These are phyloP conservation scores for Berkeleyomyces rouxiae DNA, from an alignment of 2,329 filamentous ascomycete species.

Conservation along the genomic window DNA sequence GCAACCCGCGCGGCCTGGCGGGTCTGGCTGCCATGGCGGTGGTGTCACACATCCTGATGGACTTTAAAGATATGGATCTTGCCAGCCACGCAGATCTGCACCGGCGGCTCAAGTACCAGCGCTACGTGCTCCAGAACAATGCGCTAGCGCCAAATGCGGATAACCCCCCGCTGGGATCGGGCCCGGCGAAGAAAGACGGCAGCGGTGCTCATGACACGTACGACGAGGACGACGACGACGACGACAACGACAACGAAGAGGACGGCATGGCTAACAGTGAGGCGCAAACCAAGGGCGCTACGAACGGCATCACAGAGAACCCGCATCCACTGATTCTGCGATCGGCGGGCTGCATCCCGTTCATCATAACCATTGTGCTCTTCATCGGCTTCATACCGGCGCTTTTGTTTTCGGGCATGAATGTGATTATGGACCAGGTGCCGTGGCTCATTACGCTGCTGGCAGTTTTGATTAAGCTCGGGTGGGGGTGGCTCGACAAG, in stretches of 20 bases:
- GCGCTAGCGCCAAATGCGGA: constrained; percentile 49
- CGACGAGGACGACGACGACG: background rate
- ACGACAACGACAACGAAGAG: background rate
- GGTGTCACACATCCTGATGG: constrained; percentile 53
- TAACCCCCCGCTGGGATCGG: constrained; percentile 21
- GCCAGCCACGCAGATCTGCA: constrained; percentile 52
- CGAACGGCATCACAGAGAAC: constrained; percentile 34
- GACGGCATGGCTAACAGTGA: background rate
- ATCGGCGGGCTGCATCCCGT: constrained; percentile 40
- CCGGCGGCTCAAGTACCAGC: constrained; percentile 44
- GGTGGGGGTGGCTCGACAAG: constrained; percentile 52
- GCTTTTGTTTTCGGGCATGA: constrained; percentile 34
- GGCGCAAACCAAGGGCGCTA: constrained; percentile 4
- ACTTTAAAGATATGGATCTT: constrained; percentile 56
- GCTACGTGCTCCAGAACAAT: constrained; percentile 54
- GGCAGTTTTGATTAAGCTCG: constrained; percentile 49
- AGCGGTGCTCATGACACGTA: too few species aligned
- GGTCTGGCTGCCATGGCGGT: constrained; percentile 63
- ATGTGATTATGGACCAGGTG: constrained; percentile 23
- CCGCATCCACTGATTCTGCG: constrained; percentile 56
- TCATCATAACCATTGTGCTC: constrained; percentile 38
- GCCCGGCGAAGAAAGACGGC: background rate
- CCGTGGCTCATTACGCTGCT: constrained; percentile 50
- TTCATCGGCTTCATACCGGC: constrained; percentile 43
- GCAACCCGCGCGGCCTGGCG: constrained; percentile 56